These are phyloP conservation scores for Populus nigra DNA, from an alignment of 345 rosid genomes.

Conservation along the genomic window DNA sequence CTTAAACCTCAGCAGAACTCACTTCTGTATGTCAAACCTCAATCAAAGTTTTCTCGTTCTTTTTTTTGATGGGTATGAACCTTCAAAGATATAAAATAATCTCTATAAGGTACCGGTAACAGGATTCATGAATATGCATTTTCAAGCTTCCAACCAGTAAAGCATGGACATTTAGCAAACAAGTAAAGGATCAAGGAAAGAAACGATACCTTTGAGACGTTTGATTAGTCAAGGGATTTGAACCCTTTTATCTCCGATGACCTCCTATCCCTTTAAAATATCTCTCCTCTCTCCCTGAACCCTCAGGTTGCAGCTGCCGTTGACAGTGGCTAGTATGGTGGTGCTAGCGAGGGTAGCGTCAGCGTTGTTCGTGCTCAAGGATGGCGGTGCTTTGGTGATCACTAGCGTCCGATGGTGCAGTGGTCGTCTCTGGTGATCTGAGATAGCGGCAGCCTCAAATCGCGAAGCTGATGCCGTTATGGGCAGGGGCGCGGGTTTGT, in stretches of 20 bases:
- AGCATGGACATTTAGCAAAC: not conserved
- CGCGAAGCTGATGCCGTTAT: not conserved
- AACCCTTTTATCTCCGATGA: not conserved
- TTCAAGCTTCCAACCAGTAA: not conserved
- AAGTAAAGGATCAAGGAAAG: not conserved
- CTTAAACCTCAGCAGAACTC: not conserved
- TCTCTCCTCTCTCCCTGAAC: not conserved
- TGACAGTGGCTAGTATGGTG: not conserved
- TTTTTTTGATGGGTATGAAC: not conserved
- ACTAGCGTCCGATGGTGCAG: not conserved
- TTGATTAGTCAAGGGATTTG: no score
- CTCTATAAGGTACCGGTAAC: not conserved
- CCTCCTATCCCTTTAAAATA: no score
- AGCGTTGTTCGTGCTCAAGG: not conserved
- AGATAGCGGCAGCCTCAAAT: not conserved
- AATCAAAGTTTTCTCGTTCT: not conserved
- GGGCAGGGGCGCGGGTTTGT: not conserved
- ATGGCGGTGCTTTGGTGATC: not conserved
- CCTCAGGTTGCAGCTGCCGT: not conserved
- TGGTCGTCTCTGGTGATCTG: not conserved
- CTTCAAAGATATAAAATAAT: not conserved
- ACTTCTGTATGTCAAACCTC: not conserved
- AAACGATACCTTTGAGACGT: not conserved
- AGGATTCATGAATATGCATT: not conserved
- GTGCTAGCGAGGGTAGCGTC: not conserved